Evolutionary conservation across 1,139 yeast species (phyloP), one percentile per base, ranked within the genome.

Genomic region (Debaryomyces sp.): DNA sequence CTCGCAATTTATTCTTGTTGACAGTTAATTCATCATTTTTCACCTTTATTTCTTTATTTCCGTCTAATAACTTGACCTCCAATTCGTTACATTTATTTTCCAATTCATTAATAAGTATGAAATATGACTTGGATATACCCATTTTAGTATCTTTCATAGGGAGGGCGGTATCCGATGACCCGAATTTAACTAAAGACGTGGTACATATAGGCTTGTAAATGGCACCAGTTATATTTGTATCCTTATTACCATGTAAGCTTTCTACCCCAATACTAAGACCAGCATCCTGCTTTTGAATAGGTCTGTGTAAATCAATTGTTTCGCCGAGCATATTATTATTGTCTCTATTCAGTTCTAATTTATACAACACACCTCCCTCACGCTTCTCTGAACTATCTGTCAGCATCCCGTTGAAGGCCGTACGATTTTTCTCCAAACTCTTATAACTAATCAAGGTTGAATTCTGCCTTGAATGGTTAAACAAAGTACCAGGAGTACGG

Each of bases 81-180:
- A 42, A 33, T 9, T 26, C 21, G 10, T 35, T 42, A 24, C 45
- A 42, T 26, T 26, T 42, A 4, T 23, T 32, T 18, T 34, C 40
- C 29, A 42, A 34, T 26, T 42, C 26, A 23, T 33, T 34, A 18
- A 35, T n/a, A 24, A 42, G 37, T 26, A 26, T 9, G 18, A 35
- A 42, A 34, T 42, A 42, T 24, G 45, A 35, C 17, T 18, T 42
- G 6, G 45, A 42, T 6, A 32, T 22, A 9, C 32, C 23, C 17
- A 18, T 9, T 9, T 27, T 26, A 12, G 13, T 26, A 17, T 17
- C 15, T 4, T 26, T 27, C 3, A 13, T 6, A 15, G 26, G 8
- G 8, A 8, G 4, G 5, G 8, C 9, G 10, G 30, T 18, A 9
- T 18, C 22, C 5, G 5, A 23, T 26, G 35, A 17, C 6, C 22